Evolutionary conservation across 768 basidiomycete species (phyloP), one percentile per base, ranked within the genome.

Genomic region (Tylopilus vinaceipallidus): DNA sequence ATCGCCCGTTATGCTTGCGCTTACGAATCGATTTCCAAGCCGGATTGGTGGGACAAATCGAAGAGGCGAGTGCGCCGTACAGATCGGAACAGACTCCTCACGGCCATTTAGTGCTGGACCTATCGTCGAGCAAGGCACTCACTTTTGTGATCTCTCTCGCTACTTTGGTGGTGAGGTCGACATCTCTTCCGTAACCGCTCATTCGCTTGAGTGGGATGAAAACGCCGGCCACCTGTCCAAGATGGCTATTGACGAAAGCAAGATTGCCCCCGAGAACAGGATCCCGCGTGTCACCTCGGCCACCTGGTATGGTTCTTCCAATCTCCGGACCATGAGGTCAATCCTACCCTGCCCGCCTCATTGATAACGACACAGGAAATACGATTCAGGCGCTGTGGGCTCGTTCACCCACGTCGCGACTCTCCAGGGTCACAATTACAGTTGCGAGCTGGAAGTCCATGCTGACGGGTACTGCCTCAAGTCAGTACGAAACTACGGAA

Each of bases 101-200:
- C 54, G 32, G 22, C 55, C 41, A 7, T 49, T n/a, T 16, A 57
- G 88, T 63, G 86, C 81, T 46, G 90, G 90, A 17, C 90, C 91
- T 5, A 77, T 94, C 58, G 73, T 95, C 55, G 92, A 93, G 68
- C 89, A 93, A 73, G 95, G 91, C 40, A 98, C 95, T 13, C 95
- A 98, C 74, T 95, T 98, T 73, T 94, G 91, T 60, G 94, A 98
- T 72, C 79, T 97, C 37, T 97, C 93, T 34, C 87, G 95, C 57
- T 95, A 95, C 76, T 98, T 98, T 63, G 95, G 95, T 44, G 95
- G 95, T 14, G 91, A 95, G 57, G 91, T 97, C 50, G 91, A 97
- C 63, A 83, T 95, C 53, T 72, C 82, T 44, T 80, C 79, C 29
- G 88, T 92, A 34, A 73, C 67, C 33, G 95, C 95, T 14, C 91